phyloP scores from a whole-genome alignment of 441 rosid genomes.

The Viola pubescens region DNA sequence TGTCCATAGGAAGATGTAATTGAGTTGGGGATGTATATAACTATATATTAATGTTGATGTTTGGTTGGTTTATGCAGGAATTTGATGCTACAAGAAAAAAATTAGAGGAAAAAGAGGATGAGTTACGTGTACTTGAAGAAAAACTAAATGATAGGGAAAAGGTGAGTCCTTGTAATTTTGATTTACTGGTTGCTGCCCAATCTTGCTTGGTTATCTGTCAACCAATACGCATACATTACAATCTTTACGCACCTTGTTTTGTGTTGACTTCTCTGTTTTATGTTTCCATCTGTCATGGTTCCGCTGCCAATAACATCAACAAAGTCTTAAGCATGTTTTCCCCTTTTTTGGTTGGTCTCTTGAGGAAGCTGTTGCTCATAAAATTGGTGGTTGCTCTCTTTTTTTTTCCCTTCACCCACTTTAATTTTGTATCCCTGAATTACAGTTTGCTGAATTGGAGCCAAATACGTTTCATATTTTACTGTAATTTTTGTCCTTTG shows the following conservation, averaged over 20 bases:
- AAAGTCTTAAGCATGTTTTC: no score
- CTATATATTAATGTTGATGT: neutral
- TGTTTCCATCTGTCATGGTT: no score
- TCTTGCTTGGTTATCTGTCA: no score
- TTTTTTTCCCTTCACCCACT: neutral
- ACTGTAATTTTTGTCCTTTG: neutral
- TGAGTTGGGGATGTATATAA: no score
- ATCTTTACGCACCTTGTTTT: no score
- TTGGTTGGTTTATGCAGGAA: slow-evolving; percentile 42
- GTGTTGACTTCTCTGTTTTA: no score
- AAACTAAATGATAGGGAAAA: slow-evolving; percentile 75
- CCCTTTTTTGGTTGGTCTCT: no score
- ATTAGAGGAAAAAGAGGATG: slow-evolving; percentile 55
- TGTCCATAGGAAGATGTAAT: neutral
- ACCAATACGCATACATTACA: no score
- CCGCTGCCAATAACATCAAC: no score
- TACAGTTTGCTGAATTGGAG: neutral
- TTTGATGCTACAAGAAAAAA: slow-evolving; percentile 45
- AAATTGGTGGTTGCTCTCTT: no score
- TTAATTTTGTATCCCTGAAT: neutral
- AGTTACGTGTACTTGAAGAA: slow-evolving; percentile 56
- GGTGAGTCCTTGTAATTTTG: slow-evolving; percentile 32
- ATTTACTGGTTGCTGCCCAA: no score
- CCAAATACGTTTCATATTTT: slow-evolving; percentile 1
- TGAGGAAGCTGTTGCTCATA: no score